These are phyloP conservation scores for Fusarium poae DNA, from an alignment of 2,329 filamentous ascomycete species.

Conservation along the genomic window DNA sequence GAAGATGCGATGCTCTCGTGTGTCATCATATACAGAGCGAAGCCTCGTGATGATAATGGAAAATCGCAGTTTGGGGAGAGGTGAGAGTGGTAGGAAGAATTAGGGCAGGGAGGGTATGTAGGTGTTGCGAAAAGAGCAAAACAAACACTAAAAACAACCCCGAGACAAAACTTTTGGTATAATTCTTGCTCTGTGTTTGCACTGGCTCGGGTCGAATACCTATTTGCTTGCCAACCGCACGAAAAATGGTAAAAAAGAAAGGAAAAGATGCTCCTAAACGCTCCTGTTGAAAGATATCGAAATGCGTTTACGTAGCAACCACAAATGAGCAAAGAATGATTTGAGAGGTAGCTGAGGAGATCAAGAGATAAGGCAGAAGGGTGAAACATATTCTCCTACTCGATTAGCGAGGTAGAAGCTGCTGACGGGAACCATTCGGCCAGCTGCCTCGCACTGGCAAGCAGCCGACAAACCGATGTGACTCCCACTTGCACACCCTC, in stretches of 20 bases:
- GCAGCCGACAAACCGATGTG: conserved; percentile 1
- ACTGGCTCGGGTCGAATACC: not conserved
- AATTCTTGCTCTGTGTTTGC: conserved; percentile 12
- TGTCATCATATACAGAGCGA: conserved; percentile 30
- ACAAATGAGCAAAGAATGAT: not conserved
- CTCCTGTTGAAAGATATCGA: conserved; percentile 5
- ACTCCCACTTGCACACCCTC: not conserved
- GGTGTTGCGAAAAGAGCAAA: conserved; percentile 9
- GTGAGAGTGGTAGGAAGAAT: conserved; percentile 1
- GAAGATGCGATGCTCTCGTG: conserved; percentile 17
- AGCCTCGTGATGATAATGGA: not conserved
- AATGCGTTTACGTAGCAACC: not conserved
- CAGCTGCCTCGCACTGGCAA: conserved; percentile 25
- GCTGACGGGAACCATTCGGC: not conserved
- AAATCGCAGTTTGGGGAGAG: not conserved
- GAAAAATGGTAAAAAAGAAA: conserved; percentile 1
- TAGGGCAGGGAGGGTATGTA: conserved; percentile 1
- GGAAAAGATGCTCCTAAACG: not conserved
- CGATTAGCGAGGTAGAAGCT: not conserved
- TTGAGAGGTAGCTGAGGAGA: not conserved
- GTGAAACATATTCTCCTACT: conserved; percentile 7
- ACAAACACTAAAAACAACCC: conserved; percentile 13
- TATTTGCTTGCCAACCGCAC: conserved; percentile 30
- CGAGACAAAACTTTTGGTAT: conserved; percentile 10
- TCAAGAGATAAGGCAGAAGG: not conserved